Evolutionary conservation across 129 eudicot genomes (phyloP), one percentile per base, ranked within the genome.

Genomic region (Arctium minus): DNA sequence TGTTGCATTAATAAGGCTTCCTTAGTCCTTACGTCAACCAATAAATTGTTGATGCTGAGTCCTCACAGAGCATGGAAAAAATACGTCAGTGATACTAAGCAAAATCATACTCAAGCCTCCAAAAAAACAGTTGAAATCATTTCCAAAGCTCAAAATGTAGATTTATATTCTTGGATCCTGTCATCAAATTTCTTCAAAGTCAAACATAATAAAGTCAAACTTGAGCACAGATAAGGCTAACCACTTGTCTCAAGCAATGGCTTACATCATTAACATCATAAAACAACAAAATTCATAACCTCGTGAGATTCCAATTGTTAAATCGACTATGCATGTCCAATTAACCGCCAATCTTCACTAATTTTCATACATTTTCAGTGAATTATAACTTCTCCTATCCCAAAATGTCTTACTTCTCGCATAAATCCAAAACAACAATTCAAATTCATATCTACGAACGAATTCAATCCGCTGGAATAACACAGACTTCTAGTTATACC

Each of bases 141-240:
- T 29, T 1, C 77, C 6, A 40, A 78, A 13, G 17, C 76, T 81
- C 40, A 72, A 32, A 44, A 36, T 50, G 78, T 17, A 82, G 78
- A 83, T 70, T 32, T 39, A 56, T 29, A 38, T 30, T 17, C 48
- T 22, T 48, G 36, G 78, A 76, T 83, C 78, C 77, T 48, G 64
- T 15, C 33, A 76, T 75, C 76, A 70, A 73, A 39, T 32, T 22
- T 37, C 69, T 72, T 39, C 1, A 17, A 70, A 48, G 73, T 77
- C 82, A 76, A 76, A 83, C 9, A 83, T 11, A 44, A 76, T 70
- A 70, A 50, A 83, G 82, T 70, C 78, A 77, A 77, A 77, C 73
- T 70, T 48, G 65, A n/a, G 81, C 5, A 22, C 39, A 39, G 9
- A 30, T 44, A 79, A 70, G 50, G 80, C 1, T 77, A 79, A 67